Conservation (phyloP, 768 basidiomycete genomes). For the Lentinus brumalis region DNA sequence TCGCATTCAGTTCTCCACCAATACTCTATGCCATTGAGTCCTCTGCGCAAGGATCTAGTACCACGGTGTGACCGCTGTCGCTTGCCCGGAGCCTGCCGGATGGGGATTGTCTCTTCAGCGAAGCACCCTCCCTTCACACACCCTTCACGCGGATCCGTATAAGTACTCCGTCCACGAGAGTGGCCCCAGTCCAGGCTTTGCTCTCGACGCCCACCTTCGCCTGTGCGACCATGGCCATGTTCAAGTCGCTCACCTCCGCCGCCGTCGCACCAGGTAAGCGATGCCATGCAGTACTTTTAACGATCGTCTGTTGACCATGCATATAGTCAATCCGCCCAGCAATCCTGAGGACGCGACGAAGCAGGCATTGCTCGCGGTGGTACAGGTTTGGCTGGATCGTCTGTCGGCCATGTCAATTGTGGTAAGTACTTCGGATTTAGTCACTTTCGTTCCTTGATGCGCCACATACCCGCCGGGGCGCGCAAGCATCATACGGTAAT, state of each 20-base stretch:
- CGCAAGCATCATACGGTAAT: too few relatives aligned
- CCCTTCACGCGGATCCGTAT: neutral
- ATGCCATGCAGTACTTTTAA: neutral
- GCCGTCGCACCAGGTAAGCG: neutral
- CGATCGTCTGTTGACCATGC: neutral
- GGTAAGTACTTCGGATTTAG: conserved; percentile 35
- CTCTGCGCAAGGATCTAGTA: too few relatives aligned
- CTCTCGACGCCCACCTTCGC: neutral
- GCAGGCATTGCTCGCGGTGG: conserved; percentile 31
- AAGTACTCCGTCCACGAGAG: neutral
- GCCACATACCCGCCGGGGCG: too few relatives aligned
- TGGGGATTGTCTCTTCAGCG: neutral
- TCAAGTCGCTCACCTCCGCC: neutral
- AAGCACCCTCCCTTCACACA: neutral
- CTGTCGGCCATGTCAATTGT: conserved; percentile 61
- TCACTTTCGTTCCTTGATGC: neutral
- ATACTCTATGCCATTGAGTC: too few relatives aligned
- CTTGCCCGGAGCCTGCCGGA: neutral
- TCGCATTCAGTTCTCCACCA: too few relatives aligned
- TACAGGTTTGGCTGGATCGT: conserved; percentile 63
- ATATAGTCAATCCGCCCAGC: neutral
- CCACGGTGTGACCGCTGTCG: neutral
- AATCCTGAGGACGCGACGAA: conserved; percentile 6
- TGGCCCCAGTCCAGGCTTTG: neutral
- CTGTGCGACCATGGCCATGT: conserved; percentile 19